Evolutionary conservation across 1,139 yeast species (phyloP), one percentile per base, ranked within the genome.

Genomic region (Kurtzmaniella quercitrusa): DNA sequence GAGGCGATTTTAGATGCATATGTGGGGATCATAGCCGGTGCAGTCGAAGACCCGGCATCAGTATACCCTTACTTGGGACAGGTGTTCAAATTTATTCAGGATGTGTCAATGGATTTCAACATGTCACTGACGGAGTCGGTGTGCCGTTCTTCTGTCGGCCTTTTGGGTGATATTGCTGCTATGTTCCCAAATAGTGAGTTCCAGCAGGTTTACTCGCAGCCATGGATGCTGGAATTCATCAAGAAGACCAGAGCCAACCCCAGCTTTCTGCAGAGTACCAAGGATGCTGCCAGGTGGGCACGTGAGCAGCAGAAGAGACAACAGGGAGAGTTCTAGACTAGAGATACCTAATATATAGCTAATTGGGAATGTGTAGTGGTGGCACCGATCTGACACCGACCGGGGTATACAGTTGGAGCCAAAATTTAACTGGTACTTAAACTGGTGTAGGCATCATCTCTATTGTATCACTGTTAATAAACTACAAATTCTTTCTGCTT

Each of bases 211-310:
- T 89, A 82, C 63, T 63, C 67, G 25, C 87, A 83, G 66, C 79
- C 73, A 2, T 89, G 96, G 96, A 81, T 91, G 34, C 71, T 85
- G 9, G 85, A 82, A 21, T 78, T 87, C 56, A 84, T 91, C 60
- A 85, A 81, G 62, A 78, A 75, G 57, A 87, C 95, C 15, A 77
- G 91, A 61, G 59, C 78, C 41, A 84, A 82, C 59, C 74, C 76
- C 47, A 56, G 70, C 34, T 87, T 83, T 58, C 73, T 81, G 39
- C 77, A 77, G 50, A 70, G 76, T 46, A 89, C 97, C 10, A 81
- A 79, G 60, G 94, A 86, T 57, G 88, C 96, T 23, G 97, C 97
- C 14, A 81, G 91, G 66, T 93, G 98, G 97, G 97, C 98, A 11
- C 80, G 95, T 55, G 96, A 87, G 56, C 96, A 83, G 65, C 90